Conservation (phyloP, 2,329 filamentous ascomycete genomes). For the Trichoderma asperellum region DNA sequence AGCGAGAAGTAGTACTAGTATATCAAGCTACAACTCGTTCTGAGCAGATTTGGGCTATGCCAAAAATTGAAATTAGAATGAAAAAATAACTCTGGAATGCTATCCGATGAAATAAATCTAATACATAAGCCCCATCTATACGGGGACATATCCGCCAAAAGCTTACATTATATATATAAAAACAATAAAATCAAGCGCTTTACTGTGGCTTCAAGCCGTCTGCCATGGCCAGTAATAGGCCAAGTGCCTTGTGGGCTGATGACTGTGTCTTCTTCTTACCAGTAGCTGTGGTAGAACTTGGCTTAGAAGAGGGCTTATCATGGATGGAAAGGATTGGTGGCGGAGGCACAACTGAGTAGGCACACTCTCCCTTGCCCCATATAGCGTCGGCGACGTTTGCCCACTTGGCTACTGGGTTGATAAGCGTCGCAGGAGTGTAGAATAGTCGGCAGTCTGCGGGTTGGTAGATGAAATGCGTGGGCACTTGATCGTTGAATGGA, state of each 20-base stretch:
- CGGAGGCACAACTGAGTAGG: not conserved
- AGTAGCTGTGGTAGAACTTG: not conserved
- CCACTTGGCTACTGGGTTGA: conserved; percentile 48
- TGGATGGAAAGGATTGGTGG: not conserved
- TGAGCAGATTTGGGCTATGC: not conserved
- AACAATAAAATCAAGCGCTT: not conserved
- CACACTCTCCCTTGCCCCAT: conserved; percentile 25
- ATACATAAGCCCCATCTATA: conserved; percentile 7
- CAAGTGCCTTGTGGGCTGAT: conserved; percentile 24
- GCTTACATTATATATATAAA: not conserved
- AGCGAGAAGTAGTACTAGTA: not conserved
- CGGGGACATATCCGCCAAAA: not conserved
- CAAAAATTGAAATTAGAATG: not conserved
- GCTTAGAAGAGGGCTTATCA: not conserved
- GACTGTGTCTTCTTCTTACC: conserved; percentile 8
- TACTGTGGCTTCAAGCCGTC: not conserved
- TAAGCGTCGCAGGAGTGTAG: conserved; percentile 56
- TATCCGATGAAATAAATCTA: conserved; percentile 4
- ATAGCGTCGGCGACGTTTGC: conserved; percentile 29
- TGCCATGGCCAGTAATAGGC: conserved; percentile 15
- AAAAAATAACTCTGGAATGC: not conserved
- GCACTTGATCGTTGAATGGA: conserved; percentile 40
- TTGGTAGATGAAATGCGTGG: conserved; percentile 62
- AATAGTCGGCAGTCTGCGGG: conserved; percentile 61
- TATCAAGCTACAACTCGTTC: not conserved